A percentile compares a stretch with the other conserved stretches of the same genome.
Evolutionary conservation across 2,329 filamentous ascomycete genomes (phyloP).

Genomic region (Aspergillus udagawae): DNA sequence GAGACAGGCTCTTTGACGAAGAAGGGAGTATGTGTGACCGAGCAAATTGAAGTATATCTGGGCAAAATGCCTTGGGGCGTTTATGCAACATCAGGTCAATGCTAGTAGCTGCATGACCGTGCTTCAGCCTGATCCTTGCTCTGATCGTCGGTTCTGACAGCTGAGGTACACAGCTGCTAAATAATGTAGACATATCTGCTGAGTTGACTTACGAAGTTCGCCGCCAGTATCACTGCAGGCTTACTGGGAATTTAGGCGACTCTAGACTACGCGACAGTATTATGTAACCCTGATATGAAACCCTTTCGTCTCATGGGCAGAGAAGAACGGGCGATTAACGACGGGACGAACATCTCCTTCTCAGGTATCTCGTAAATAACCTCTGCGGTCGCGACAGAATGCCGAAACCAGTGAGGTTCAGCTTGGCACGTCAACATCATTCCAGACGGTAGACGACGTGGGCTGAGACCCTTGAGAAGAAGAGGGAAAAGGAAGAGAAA

Average conservation of each 20-base stretch:
- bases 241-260: not conserved
- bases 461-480: slow-evolving; percentile 36
- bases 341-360: slow-evolving; percentile 40
- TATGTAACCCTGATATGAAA: slow-evolving; percentile 50
- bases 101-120: not conserved
- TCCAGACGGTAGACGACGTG: slow-evolving; percentile 35
- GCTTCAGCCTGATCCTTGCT: not conserved
- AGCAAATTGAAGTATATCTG: not conserved
- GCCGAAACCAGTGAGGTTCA: slow-evolving; percentile 40
- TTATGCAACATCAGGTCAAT: not conserved
- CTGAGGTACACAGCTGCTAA: too few relatives aligned
- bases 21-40: not conserved
- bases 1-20: not conserved
- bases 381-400: slow-evolving; percentile 43
- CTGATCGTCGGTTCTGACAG: not conserved
- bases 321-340: slow-evolving; percentile 49
- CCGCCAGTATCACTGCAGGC: not conserved
- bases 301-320: slow-evolving; percentile 43
- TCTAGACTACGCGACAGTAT: not conserved
- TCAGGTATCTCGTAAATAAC: slow-evolving; percentile 34
- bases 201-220: not conserved
- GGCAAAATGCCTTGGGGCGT: too few relatives aligned
- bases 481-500: slow-evolving; percentile 15
- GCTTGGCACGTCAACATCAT: slow-evolving; percentile 39
- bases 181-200: not conserved